Percentiles rank a stretch among this genome's conserved stretches.
These are phyloP conservation scores for Pythium monospermum DNA, from an alignment of 352 stramenopile genomes.

Conservation along the genomic window DNA sequence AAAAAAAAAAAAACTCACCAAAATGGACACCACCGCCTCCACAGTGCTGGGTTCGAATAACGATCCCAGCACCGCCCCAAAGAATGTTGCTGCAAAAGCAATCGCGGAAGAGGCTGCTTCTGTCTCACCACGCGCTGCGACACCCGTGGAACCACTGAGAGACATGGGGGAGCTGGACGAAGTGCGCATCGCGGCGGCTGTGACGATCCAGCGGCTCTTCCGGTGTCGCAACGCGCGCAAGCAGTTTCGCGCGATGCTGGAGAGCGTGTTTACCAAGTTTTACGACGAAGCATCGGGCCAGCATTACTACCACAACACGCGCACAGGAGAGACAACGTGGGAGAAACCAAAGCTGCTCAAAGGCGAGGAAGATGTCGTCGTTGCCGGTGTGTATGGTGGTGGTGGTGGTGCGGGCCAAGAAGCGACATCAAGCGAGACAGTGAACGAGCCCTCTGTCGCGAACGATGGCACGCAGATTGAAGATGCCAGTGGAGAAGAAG, in stretches of 20 bases:
- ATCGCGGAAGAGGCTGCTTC: background rate
- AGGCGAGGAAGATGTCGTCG: conserved; percentile 36
- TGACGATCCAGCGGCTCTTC: conserved; percentile 58
- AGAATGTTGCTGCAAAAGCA: background rate
- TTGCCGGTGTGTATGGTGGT: conserved; percentile 21
- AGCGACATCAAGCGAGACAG: background rate
- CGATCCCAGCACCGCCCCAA: background rate
- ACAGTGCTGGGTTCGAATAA: too few relatives aligned
- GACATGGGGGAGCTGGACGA: conserved; percentile 12
- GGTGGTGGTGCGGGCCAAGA: background rate
- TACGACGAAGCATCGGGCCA: conserved; percentile 59
- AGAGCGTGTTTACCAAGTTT: conserved; percentile 61
- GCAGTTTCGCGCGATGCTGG: conserved; percentile 38
- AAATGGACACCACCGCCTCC: too few relatives aligned
- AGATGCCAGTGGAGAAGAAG: conserved; percentile 20
- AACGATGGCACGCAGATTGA: conserved; percentile 7
- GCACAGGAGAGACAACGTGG: conserved; percentile 67
- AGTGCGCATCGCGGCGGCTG: conserved; percentile 19
- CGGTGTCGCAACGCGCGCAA: conserved; percentile 42
- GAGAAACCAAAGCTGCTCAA: conserved; percentile 59
- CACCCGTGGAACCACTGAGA: conserved; percentile 22
- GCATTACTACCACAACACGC: conserved; percentile 73
- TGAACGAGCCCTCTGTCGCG: conserved; percentile 7
- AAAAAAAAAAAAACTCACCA: too few relatives aligned
- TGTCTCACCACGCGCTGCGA: conserved; percentile 3